A percentile compares a stretch with the other conserved stretches of the same genome.
Evolutionary conservation across 225 moss, liverwort and hornwort genomes (phyloP).

Genomic region (Marchantia paleacea): DNA sequence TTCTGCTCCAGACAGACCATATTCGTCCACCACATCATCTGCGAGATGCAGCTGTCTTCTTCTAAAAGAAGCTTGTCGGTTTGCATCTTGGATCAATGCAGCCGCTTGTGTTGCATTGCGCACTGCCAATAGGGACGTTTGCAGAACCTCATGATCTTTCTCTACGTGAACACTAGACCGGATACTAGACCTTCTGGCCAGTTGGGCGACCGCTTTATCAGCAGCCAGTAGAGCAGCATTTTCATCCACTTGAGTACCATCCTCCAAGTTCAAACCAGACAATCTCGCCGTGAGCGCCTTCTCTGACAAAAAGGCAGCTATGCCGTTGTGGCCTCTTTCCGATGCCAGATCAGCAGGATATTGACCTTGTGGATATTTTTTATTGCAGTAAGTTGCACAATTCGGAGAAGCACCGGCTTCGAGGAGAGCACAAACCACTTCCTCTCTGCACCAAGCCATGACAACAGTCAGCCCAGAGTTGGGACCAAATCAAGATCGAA

Average conservation of each 20-base stretch:
- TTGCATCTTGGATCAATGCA: conserved; percentile 34
- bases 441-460: conserved; percentile 51
- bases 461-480: neutral
- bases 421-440: conserved; percentile 69
- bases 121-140: conserved; percentile 37
- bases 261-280: conserved; percentile 49
- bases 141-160: conserved; percentile 30
- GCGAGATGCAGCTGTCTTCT: conserved; percentile 12
- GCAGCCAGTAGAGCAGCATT: conserved; percentile 37
- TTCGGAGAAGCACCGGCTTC: conserved; percentile 69
- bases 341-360: conserved; percentile 79
- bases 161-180: conserved; percentile 25
- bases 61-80: conserved; percentile 37
- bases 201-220: conserved; percentile 36
- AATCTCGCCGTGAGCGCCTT: conserved; percentile 64
- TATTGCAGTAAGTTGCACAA: conserved; percentile 67
- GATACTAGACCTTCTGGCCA: conserved; percentile 41
- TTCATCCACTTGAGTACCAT: conserved; percentile 23
- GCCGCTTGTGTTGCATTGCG: conserved; percentile 34
- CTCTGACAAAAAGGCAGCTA: conserved; percentile 84
- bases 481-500: too few species aligned
- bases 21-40: conserved; percentile 26
- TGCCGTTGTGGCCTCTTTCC: conserved; percentile 64
- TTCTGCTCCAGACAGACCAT: conserved; percentile 25
- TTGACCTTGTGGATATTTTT: conserved; percentile 56